phyloP scores from a whole-genome alignment of 2,329 filamentous ascomycete species.

The Penicillium vulpinum region DNA sequence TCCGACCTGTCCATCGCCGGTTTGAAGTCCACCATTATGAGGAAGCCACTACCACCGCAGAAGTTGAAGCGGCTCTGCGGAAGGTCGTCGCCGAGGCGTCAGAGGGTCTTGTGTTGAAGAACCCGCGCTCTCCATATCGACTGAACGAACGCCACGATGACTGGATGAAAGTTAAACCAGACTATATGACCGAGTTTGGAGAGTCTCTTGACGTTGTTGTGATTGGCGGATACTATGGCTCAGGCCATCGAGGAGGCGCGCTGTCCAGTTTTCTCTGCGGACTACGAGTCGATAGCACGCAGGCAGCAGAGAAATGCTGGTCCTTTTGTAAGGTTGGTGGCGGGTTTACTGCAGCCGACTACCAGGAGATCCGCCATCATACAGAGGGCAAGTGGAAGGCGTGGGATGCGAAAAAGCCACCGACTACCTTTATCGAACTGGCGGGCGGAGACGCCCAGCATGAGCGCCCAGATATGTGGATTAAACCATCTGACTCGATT shows the following conservation, averaged over 20 bases:
- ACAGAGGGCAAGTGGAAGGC: slow-evolving; percentile 90
- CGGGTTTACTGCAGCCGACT: slow-evolving; percentile 82
- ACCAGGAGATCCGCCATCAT: slow-evolving; percentile 74
- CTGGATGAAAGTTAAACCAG: slow-evolving; percentile 98
- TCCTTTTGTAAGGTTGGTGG: slow-evolving; percentile 99
- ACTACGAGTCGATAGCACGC: slow-evolving; percentile 67
- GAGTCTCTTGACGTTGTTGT: slow-evolving; percentile 88
- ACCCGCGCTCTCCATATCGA: slow-evolving; percentile 80
- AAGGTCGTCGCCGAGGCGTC: slow-evolving; percentile 82
- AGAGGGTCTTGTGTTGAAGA: slow-evolving; percentile 91
- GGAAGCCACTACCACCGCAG: slow-evolving; percentile 64
- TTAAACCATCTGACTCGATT: slow-evolving; percentile 81
- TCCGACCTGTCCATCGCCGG: slow-evolving; percentile 69
- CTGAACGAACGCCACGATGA: slow-evolving; percentile 90
- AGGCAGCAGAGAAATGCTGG: slow-evolving; percentile 66
- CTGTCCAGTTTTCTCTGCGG: slow-evolving; percentile 91
- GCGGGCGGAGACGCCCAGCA: slow-evolving; percentile 73
- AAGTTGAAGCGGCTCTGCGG: slow-evolving; percentile 77
- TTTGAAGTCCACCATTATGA: slow-evolving; percentile 79
- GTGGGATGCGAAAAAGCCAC: slow-evolving; percentile 77
- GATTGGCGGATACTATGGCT: slow-evolving; percentile 90
- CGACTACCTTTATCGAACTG: slow-evolving; percentile 75
- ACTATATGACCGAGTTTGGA: slow-evolving; percentile 96
- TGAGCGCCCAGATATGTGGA: slow-evolving; percentile 90
- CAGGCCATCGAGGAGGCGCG: slow-evolving; percentile 76